Evolutionary conservation across 331 rosid species (phyloP).

Genomic region (Acacia concinna): DNA sequence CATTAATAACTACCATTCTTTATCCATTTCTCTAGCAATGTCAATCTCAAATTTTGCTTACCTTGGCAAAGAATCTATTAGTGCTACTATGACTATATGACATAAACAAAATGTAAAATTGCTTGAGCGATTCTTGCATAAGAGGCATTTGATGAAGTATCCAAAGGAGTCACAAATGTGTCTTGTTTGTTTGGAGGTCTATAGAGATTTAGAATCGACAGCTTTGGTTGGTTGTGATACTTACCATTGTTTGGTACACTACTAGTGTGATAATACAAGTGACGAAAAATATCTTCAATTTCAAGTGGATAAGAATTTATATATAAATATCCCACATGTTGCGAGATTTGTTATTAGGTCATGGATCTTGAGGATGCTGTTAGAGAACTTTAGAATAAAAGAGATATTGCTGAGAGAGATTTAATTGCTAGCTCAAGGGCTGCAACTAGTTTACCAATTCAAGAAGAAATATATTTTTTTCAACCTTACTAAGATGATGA

Average conservation of each 20-base stretch:
- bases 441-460: slow-evolving; percentile 92
- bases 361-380: slow-evolving; percentile 92
- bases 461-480: slow-evolving; percentile 86
- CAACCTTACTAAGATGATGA: slow-evolving; percentile 95
- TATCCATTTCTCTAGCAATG: too few species aligned
- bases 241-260: slow-evolving; percentile 99
- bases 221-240: slow-evolving; percentile 98
- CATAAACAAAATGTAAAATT: too few species aligned
- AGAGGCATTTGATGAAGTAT: too few species aligned
- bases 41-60: too few species aligned
- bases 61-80: too few species aligned
- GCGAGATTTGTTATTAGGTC: slow-evolving; percentile 96
- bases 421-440: slow-evolving; percentile 84
- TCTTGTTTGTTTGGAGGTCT: slow-evolving; percentile 72
- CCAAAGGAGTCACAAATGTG: too few species aligned
- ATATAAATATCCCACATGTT: slow-evolving; percentile 93
- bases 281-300: slow-evolving; percentile 87
- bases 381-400: slow-evolving; percentile 95
- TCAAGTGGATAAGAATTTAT: slow-evolving; percentile 91
- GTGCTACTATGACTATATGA: too few species aligned
- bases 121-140: too few species aligned
- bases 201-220: slow-evolving; percentile 65
- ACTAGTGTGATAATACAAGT: slow-evolving; percentile 94
- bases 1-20: too few species aligned
- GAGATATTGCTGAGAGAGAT: slow-evolving; percentile 72